These are phyloP conservation scores for Capsella bursapastoris DNA, from an alignment of 345 rosid genomes.

Conservation along the genomic window DNA sequence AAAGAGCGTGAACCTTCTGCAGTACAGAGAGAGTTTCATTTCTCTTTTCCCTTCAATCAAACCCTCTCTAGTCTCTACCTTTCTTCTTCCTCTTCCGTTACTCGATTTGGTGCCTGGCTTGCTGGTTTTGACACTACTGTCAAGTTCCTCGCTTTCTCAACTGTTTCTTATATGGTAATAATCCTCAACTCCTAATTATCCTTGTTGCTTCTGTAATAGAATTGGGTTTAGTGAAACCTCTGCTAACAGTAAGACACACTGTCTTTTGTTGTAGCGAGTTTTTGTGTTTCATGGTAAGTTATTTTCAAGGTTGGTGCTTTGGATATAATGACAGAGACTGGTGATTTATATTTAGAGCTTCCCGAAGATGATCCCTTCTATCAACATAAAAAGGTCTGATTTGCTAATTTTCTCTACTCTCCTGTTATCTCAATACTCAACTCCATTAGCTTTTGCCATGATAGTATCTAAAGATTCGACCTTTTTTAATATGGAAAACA, in stretches of 20 bases:
- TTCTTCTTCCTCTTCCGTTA: not conserved
- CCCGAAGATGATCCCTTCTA: constrained; percentile 58
- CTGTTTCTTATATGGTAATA: constrained; percentile 19
- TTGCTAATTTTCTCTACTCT: not conserved
- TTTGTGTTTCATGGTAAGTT: not conserved
- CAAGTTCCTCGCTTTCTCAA: not conserved
- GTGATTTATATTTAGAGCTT: constrained; percentile 55
- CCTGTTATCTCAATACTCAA: constrained; percentile 21
- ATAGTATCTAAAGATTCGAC: constrained; percentile 2
- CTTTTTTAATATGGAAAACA: not conserved
- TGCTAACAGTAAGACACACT: not conserved
- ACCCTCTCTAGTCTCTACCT: not conserved
- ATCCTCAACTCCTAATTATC: not conserved
- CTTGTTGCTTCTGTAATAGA: not conserved
- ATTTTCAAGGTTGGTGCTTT: constrained; percentile 51
- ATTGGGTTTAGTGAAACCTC: constrained; percentile 16
- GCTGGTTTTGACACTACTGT: not conserved
- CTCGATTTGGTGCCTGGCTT: not conserved
- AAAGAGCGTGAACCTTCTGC: not conserved
- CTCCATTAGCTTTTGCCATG: not conserved
- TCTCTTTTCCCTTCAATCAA: not conserved
- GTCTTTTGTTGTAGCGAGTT: not conserved
- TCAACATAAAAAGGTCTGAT: constrained; percentile 67
- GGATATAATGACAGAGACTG: constrained; percentile 38
- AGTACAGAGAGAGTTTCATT: not conserved